phyloP scores from a whole-genome alignment of 345 rosid genomes.

The Conringia planisiliqua region DNA sequence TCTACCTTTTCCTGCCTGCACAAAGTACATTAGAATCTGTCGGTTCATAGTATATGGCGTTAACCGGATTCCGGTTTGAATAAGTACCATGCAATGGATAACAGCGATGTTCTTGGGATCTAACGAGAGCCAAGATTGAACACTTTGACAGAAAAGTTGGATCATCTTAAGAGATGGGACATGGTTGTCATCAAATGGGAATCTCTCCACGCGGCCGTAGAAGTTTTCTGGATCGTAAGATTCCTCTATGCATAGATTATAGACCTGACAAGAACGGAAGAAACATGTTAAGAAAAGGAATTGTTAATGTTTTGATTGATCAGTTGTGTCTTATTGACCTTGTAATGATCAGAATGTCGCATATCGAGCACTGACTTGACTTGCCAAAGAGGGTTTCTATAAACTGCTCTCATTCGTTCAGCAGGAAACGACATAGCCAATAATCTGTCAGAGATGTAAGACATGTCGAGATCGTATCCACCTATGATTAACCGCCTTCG shows the following conservation, averaged over 20 bases:
- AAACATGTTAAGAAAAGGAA: background rate
- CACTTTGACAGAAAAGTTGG: constrained; percentile 75
- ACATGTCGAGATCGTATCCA: constrained; percentile 97
- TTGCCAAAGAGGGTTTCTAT: constrained; percentile 96
- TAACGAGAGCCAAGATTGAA: constrained; percentile 69
- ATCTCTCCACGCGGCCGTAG: constrained; percentile 74
- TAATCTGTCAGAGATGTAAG: constrained; percentile 67
- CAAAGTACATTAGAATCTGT: constrained; percentile 18
- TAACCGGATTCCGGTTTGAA: background rate
- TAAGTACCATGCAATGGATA: constrained; percentile 83
- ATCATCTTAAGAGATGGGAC: constrained; percentile 80
- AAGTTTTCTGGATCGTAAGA: constrained; percentile 68
- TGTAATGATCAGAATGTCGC: constrained; percentile 74
- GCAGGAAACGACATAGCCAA: constrained; percentile 95
- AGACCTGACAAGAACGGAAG: constrained; percentile 40
- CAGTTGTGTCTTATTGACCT: constrained; percentile 41
- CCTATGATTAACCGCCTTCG: constrained; percentile 71
- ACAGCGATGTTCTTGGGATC: constrained; percentile 80
- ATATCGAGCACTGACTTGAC: constrained; percentile 86
- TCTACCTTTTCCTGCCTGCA: constrained; percentile 95
- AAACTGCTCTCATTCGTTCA: constrained; percentile 79
- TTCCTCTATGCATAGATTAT: constrained; percentile 86
- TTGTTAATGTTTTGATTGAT: background rate
- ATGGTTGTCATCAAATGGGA: constrained; percentile 90
- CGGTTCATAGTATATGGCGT: background rate